phyloP scores from a whole-genome alignment of 2,329 filamentous ascomycete species.

The Tolypocladium tundrense region DNA sequence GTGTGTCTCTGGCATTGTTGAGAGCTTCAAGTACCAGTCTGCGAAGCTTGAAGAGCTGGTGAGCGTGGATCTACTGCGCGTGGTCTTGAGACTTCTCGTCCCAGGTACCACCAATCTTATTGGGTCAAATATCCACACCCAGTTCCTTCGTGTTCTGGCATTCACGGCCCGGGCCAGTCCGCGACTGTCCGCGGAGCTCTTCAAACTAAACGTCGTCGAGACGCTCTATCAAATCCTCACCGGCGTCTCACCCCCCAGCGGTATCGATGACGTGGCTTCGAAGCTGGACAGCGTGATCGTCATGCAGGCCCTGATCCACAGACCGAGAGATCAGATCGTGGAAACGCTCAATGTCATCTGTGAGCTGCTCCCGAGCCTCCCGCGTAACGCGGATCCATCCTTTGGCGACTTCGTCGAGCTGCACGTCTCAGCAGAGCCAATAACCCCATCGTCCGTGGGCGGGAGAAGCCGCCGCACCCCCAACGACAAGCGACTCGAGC shows the following conservation, averaged over 20 bases:
- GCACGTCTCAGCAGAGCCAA: slow-evolving; percentile 26
- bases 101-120: slow-evolving; percentile 95
- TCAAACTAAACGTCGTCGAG: slow-evolving; percentile 95
- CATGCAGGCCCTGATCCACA: slow-evolving; percentile 96
- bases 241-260: slow-evolving; percentile 80
- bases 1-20: slow-evolving; percentile 89
- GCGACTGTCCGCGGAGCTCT: slow-evolving; percentile 73
- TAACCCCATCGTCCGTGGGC: slow-evolving; percentile 24
- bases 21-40: slow-evolving; percentile 88
- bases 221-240: slow-evolving; percentile 96
- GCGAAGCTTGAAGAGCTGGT: slow-evolving; percentile 87
- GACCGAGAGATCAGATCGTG: slow-evolving; percentile 89
- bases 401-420: slow-evolving; percentile 35
- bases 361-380: slow-evolving; percentile 74
- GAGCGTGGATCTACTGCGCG: slow-evolving; percentile 74
- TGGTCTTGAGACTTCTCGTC: slow-evolving; percentile 75
- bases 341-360: slow-evolving; percentile 97
- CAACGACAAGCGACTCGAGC: slow-evolving; percentile 72
- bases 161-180: slow-evolving; percentile 87
- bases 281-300: slow-evolving; percentile 95
- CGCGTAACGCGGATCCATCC: slow-evolving; percentile 38
- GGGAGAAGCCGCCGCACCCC: slow-evolving; percentile 32
- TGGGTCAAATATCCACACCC: slow-evolving; percentile 86
- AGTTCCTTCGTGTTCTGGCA: slow-evolving; percentile 84
- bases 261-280: slow-evolving; percentile 64